These are phyloP conservation scores for Arabis alpina DNA, from an alignment of 345 rosid genomes.

Conservation along the genomic window DNA sequence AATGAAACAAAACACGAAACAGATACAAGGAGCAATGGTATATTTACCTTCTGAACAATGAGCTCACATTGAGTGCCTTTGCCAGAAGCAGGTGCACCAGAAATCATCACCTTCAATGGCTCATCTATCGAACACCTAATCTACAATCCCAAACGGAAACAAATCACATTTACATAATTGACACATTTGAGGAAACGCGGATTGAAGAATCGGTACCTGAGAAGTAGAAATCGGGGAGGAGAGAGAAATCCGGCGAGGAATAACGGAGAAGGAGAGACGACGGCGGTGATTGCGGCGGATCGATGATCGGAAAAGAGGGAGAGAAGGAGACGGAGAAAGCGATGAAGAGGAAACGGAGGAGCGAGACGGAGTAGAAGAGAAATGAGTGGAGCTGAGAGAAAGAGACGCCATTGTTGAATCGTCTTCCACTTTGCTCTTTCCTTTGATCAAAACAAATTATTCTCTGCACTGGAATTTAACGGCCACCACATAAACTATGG, in stretches of 20 bases:
- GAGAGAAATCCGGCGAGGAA: constrained; percentile 24
- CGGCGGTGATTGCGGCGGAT: constrained; percentile 26
- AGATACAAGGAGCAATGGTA: background rate
- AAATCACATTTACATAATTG: background rate
- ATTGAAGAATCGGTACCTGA: constrained; percentile 20
- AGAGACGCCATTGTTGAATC: constrained; percentile 41
- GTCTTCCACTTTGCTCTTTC: background rate
- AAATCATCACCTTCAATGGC: constrained; percentile 89
- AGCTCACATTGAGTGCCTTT: constrained; percentile 94
- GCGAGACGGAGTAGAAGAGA: constrained; percentile 35
- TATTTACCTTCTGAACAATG: constrained; percentile 70
- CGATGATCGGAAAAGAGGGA: constrained; percentile 35
- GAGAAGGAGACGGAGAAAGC: constrained; percentile 46
- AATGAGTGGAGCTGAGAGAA: constrained; percentile 37
- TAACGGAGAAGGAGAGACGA: constrained; percentile 41
- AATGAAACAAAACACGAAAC: no score
- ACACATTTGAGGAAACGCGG: background rate
- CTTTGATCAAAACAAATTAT: constrained; percentile 6
- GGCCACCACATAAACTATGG: constrained; percentile 4
- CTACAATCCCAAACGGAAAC: constrained; percentile 46
- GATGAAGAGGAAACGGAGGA: constrained; percentile 39
- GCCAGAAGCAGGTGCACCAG: constrained; percentile 93
- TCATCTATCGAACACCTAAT: constrained; percentile 57
- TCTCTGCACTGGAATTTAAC: background rate
- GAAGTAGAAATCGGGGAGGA: background rate